Base-by-base conservation (phyloP, 352 stramenopile species). In the Phytophthora uliginosa region DNA sequence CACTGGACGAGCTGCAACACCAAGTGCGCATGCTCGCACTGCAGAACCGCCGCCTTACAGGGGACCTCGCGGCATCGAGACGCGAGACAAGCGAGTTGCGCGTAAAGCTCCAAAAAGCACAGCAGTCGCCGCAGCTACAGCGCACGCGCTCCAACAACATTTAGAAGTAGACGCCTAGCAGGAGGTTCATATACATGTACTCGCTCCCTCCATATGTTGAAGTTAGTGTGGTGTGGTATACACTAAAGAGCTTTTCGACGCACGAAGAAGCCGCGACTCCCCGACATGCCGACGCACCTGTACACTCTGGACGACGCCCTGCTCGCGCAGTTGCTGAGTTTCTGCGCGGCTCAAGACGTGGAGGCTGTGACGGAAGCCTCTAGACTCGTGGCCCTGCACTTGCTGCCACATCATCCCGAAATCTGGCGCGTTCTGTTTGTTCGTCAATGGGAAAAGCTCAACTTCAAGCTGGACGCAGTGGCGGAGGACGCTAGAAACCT, bases 1-100 rank as follows among this genome's bases (percentile, higher is more conserved):
- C 84, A 20, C 54, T 86, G 8, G 57, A 74, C 54, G 81, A 91
- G 59, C 64, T 89, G 50, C 82, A 92, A 64, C 73, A 88, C 31
- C 84, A 93, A 34, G 76, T 93, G 61, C 77, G 85, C 18, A 83
- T 87, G 66, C 77, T 95, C 26, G 74, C 82, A 24, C 69, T 84
- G 45, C 87, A 95, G 61, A 95, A 95, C 68, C 77, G 79, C 38
- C 81, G 77, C 12, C 77, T 95, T 31, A 74, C 77, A 48, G 72
- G 78, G 12, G 79, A 92, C 40, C 70, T 95, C 3, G 77, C 77
- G 9, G 67, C 65, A 28, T 84, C 79, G n/a, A 77, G 85, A 65
- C 81, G 82, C n/a, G 78, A 92, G 55, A 79, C 81, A 59, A 88
- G 70, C 24, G 78, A 84, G 4, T 65, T 93, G 47, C 84, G 85